phyloP scores from a whole-genome alignment of 805 yeast genomes.

The Schizosaccharomyces octosporus region DNA sequence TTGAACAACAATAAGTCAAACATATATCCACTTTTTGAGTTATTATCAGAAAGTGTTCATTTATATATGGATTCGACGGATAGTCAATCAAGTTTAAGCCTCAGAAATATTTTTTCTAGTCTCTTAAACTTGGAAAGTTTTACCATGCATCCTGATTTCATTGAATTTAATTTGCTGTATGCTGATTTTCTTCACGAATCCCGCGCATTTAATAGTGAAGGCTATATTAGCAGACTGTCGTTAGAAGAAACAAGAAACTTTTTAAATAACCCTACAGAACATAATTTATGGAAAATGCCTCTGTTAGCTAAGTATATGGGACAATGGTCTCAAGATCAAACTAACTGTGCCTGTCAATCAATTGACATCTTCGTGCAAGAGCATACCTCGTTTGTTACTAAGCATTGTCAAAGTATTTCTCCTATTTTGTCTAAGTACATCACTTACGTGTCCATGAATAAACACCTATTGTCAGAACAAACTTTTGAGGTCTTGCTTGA shows the following conservation, averaged over 20 bases:
- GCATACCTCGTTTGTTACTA: neutral
- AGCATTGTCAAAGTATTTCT: neutral
- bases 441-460: neutral
- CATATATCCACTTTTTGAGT: no score
- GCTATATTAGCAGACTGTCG: no score
- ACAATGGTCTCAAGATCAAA: neutral
- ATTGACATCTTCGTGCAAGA: neutral
- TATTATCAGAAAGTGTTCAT: no score
- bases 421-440: neutral
- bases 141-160: neutral
- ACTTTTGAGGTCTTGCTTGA: no score
- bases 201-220: neutral
- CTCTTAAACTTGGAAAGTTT: neutral
- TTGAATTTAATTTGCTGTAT: neutral
- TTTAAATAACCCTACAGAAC: no score
- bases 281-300: neutral
- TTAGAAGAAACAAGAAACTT: no score
- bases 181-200: neutral
- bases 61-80: no score
- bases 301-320: neutral
- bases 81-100: no score
- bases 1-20: no score
- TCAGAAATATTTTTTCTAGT: neutral
- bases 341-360: neutral
- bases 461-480: no score